Evolutionary conservation across 2,329 filamentous ascomycete genomes (phyloP).

Genomic region (Penicillium crustosum): DNA sequence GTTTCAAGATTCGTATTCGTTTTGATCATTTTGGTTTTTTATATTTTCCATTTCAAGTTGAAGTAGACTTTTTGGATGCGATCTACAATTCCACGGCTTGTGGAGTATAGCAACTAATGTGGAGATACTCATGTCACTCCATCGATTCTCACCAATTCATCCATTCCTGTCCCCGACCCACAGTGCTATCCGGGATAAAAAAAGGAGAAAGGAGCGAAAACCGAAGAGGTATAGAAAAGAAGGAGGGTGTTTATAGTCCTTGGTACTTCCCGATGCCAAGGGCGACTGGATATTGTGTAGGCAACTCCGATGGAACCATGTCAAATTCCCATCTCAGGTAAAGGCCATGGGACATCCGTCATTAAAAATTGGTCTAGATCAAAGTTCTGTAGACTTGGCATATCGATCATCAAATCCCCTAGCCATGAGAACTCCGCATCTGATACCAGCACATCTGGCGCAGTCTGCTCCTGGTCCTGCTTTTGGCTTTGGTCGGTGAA

Average conservation of each 20-base stretch:
- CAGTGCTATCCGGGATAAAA: not conserved
- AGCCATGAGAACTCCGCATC: conserved; percentile 45
- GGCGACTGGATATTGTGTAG: not conserved
- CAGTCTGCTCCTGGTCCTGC: conserved; percentile 6
- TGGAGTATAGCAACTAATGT: not conserved
- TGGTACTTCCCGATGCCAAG: not conserved
- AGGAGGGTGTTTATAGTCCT: too few relatives aligned
- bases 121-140: not conserved
- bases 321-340: conserved; percentile 31
- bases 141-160: not conserved
- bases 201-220: too few relatives aligned
- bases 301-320: not conserved
- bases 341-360: conserved; percentile 31
- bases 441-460: conserved; percentile 26
- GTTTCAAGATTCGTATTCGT: not conserved
- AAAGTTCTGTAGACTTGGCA: conserved; percentile 47
- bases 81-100: not conserved
- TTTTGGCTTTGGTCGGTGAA: not conserved
- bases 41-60: not conserved
- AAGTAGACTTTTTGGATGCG: not conserved
- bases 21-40: not conserved
- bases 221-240: not conserved
- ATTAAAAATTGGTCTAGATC: conserved; percentile 47
- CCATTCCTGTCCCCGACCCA: not conserved
- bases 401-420: conserved; percentile 46